Percentiles rank a stretch among this genome's conserved stretches.
Evolutionary conservation across 176 grass and related monocot species (phyloP).

Genomic region (Carex myosuroides): DNA sequence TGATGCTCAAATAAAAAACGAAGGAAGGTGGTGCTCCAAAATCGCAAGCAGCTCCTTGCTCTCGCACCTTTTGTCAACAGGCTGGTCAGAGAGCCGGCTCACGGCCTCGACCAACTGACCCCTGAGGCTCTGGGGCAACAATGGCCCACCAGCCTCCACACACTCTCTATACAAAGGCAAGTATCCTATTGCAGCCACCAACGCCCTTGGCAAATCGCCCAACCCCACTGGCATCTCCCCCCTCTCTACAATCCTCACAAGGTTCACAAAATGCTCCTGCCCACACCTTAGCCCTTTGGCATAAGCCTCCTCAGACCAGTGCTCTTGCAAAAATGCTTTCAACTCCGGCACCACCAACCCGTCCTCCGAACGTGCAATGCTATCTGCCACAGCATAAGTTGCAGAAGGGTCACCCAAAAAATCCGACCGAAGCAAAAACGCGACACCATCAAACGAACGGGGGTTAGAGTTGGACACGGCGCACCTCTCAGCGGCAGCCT

Average conservation of each 20-base stretch:
- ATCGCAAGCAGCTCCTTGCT: slow-evolving; percentile 63
- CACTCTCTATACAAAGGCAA: slow-evolving; percentile 84
- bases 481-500: slow-evolving; percentile 91
- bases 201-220: slow-evolving; percentile 45
- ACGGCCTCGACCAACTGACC: slow-evolving; percentile 88
- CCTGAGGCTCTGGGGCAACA: slow-evolving; percentile 85
- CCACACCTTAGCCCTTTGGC: slow-evolving; percentile 34
- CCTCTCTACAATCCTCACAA: slow-evolving; percentile 64
- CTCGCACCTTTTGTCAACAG: slow-evolving; percentile 45
- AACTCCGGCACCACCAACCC: slow-evolving; percentile 58
- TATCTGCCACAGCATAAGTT: slow-evolving; percentile 82
- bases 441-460: slow-evolving; percentile 59
- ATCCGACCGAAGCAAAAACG: slow-evolving; percentile 71
- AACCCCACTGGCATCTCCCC: slow-evolving; percentile 49
- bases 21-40: slow-evolving; percentile 77
- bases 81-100: slow-evolving; percentile 43
- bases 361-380: slow-evolving; percentile 54
- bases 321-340: slow-evolving; percentile 58
- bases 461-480: slow-evolving; percentile 20
- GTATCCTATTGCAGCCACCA: slow-evolving; percentile 84
- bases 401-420: slow-evolving; percentile 65
- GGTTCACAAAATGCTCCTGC: slow-evolving; percentile 64
- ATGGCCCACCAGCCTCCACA: slow-evolving; percentile 33
- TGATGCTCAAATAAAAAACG: slow-evolving; percentile 45
- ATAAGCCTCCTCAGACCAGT: slow-evolving; percentile 83